Base-by-base conservation (phyloP, 352 stramenopile species). In the Globisporangium sylvaticum region DNA sequence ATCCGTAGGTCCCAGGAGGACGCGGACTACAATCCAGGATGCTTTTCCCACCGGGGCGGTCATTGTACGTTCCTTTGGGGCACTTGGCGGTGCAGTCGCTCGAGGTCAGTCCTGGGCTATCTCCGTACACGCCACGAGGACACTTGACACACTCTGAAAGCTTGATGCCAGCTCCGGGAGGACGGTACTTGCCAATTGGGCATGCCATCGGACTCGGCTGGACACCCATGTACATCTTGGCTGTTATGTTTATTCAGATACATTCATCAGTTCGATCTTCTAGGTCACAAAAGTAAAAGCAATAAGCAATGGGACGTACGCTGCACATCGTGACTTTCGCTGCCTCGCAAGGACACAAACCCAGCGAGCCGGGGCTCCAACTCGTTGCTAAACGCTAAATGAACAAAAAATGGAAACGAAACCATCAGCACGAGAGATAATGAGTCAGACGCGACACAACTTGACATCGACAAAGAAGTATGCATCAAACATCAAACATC, bases 31-130 rank as follows among this genome's bases (percentile, higher is more conserved):
- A 91, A 42, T 84, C 81, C 6, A 89, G 60, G 6, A 92, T 76
- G 31, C 73, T 91, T 24, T 66, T 89, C 44, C 69, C 81, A 4
- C 85, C 82, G 12, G 79, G 62, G 25, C 72, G 81, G 65, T 88
- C 81, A 64, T 88, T 88, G 72, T 85, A 91, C 2, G 80, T 88
- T 12, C 83, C 85, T 64, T 90, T 91, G 4, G 84, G 84, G 58
- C 84, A 92, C 66, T 82, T 85, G 42, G 82, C 80, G 0, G 80
- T 88, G 69, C 85, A 94, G 52, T 79, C 78, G 29, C 79, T 87
- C 3, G 85, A 84, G 6, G 75, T 74, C 14, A 94, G 65, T 0
- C 83, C 85, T 0, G 82, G 80, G 22, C 77, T 87, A 50, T 88
- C 80, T 15, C 85, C 85, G 46, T 94, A 94, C 1, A 94, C 83